Conservation (phyloP, 345 rosid species). For the Conringia planisiliqua region DNA sequence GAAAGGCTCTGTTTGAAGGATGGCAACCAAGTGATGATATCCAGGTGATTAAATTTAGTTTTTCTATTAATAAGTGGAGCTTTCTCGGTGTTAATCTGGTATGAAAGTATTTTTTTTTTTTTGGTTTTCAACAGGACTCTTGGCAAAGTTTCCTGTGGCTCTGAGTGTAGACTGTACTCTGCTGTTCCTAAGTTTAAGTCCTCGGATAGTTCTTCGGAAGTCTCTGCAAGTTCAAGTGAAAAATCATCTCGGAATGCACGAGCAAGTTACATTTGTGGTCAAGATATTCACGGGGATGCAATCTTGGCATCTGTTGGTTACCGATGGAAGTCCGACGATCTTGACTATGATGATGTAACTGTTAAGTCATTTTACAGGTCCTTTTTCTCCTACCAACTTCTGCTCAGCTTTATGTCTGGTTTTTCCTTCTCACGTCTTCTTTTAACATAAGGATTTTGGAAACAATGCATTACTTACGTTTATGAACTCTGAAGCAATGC, state of each 20-base stretch:
- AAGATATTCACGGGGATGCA: constrained; percentile 71
- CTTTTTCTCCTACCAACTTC: constrained; percentile 6
- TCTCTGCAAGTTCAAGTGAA: constrained; percentile 16
- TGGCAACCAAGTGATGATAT: constrained; percentile 61
- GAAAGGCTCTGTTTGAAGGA: constrained; percentile 51
- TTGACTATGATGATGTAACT: constrained; percentile 62
- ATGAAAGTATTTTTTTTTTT: constrained; percentile 4
- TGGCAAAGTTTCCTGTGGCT: constrained; percentile 85
- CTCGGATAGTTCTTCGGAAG: constrained; percentile 39
- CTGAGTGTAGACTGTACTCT: constrained; percentile 75
- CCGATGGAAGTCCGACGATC: constrained; percentile 64
- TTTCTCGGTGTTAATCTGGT: constrained; percentile 1
- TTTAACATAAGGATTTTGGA: background rate
- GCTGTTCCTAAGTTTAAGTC: constrained; percentile 44
- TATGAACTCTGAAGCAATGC: background rate
- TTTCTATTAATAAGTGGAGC: background rate
- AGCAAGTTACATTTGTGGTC: constrained; percentile 76
- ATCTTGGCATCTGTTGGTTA: constrained; percentile 88
- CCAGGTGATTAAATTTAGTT: constrained; percentile 51
- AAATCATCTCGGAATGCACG: constrained; percentile 48
- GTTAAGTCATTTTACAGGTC: constrained; percentile 79
- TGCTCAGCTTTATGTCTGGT: background rate
- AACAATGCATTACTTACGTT: background rate
- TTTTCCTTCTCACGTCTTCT: background rate
- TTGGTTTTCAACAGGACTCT: constrained; percentile 53